Conservation (phyloP, 768 basidiomycete genomes). For the Trichaptum fuscoviolaceum region DNA sequence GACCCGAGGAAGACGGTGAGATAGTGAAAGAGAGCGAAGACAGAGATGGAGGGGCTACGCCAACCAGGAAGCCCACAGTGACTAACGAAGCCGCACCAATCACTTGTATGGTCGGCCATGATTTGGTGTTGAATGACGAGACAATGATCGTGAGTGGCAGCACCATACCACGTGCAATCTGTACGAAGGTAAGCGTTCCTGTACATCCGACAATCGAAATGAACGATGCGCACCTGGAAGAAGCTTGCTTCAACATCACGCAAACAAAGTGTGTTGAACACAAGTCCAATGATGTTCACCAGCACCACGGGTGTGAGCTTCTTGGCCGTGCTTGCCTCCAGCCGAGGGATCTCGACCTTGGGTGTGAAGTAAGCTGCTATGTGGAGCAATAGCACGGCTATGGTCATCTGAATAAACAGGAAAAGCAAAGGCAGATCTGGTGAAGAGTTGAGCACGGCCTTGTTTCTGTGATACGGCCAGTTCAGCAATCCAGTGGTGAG, state of each 20-base stretch:
- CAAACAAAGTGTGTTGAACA: slow-evolving; percentile 77
- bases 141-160: slow-evolving; percentile 78
- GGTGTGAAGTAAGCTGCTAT: slow-evolving; percentile 40
- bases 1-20: slow-evolving; percentile 35
- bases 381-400: slow-evolving; percentile 64
- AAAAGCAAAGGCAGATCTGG: slow-evolving; percentile 66
- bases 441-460: slow-evolving; percentile 63
- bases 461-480: slow-evolving; percentile 45
- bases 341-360: slow-evolving; percentile 51
- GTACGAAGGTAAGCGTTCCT: slow-evolving; percentile 8
- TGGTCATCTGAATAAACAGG: slow-evolving; percentile 60
- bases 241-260: slow-evolving; percentile 76
- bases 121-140: slow-evolving; percentile 53
- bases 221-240: slow-evolving; percentile 52
- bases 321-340: slow-evolving; percentile 46
- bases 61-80: slow-evolving; percentile 71
- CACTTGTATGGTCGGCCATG: slow-evolving; percentile 48
- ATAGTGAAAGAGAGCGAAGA: slow-evolving; percentile 4
- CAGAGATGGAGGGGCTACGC: slow-evolving; percentile 48
- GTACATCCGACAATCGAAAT: slow-evolving; percentile 3
- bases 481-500: slow-evolving; percentile 10
- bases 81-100: slow-evolving; percentile 58
- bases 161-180: slow-evolving; percentile 83
- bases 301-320: slow-evolving; percentile 59
- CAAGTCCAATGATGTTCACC: slow-evolving; percentile 68